Conservation (phyloP, 106 monocot species). For the Narthecium ossifragum region DNA sequence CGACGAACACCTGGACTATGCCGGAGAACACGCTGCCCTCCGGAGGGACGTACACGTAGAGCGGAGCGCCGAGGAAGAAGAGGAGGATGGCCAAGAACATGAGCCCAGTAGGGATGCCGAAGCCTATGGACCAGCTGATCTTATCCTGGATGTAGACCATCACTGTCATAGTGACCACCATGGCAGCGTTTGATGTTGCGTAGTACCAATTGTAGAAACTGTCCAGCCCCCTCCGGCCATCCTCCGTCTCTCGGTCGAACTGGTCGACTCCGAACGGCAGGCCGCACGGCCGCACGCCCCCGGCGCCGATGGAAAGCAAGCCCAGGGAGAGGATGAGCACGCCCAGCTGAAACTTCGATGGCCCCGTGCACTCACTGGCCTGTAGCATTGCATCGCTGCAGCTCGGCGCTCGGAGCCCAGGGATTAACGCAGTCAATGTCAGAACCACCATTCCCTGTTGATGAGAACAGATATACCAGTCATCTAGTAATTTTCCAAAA, state of each 20-base stretch:
- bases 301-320: conserved; percentile 27
- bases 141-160: conserved; percentile 67
- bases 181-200: conserved; percentile 33
- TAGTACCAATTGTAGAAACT: conserved; percentile 97
- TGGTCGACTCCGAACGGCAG: conserved; percentile 59
- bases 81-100: conserved; percentile 38
- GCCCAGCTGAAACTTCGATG: conserved; percentile 16
- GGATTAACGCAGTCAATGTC: conserved; percentile 34
- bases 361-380: conserved; percentile 18
- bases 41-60: conserved; percentile 17
- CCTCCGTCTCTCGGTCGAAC: conserved; percentile 36
- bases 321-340: conserved; percentile 27
- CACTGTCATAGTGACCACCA: conserved; percentile 33
- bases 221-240: conserved; percentile 26
- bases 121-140: conserved; percentile 66
- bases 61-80: conserved; percentile 43
- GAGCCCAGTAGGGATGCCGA: conserved; percentile 32
- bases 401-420: conserved; percentile 15
- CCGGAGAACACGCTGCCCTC: conserved; percentile 36
- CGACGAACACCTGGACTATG: conserved; percentile 18
- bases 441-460: conserved; percentile 49
- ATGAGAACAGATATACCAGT: not conserved
- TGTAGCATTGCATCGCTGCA: conserved; percentile 1
- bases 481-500: too few relatives aligned
- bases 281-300: conserved; percentile 36